Evolutionary conservation across 2,329 filamentous ascomycete genomes (phyloP), one percentile per base, ranked within the genome.

Genomic region (Chrysosporium queenslandicum): DNA sequence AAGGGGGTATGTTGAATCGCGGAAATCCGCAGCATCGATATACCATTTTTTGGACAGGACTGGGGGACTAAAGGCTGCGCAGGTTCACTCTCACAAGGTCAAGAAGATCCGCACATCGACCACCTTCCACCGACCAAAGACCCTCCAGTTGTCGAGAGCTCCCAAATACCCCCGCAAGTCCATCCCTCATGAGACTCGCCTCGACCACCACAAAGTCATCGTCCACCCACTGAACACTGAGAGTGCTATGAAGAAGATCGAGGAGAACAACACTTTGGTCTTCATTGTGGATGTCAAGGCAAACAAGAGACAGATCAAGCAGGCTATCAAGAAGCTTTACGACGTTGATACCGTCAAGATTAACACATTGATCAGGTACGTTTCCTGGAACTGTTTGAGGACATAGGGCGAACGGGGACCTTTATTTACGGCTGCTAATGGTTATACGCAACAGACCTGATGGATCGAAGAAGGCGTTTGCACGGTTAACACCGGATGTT

Each of bases 191-290:
- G 81, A 82, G 71, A 85, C 90, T 65, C 86, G 89, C 66, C 87
- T 98, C 68, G 92, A 98, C 77, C 87, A 91, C 78, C 87, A 90
- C 82, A 96, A 94, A 84, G 81, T 97, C 73, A 86, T 98, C 74
- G 80, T 97, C 71, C 88, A 96, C 83, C 92, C 92, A 63, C 82
- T 98, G 71, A 98, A 98, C 85, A 98, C 92, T 57, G 92, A 98
- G 86, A 92, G 86, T 70, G 92, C 94, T 69, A 97, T 98, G 91
- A 98, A 98, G 88, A 96, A 96, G 86, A 96, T 98, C 66, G 92
- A 98, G 82, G 92, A 98, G 86, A 90, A 98, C 84, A 98, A 98
- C 83, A 98, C 92, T 64, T 83, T 98, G 50, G 88, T 94, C 71
- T 96, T 96, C 82, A 94, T 95, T 66, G 88, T 94, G 70, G 86